phyloP scores from a whole-genome alignment of 23 red algal species.

The Chondrus crispus region DNA sequence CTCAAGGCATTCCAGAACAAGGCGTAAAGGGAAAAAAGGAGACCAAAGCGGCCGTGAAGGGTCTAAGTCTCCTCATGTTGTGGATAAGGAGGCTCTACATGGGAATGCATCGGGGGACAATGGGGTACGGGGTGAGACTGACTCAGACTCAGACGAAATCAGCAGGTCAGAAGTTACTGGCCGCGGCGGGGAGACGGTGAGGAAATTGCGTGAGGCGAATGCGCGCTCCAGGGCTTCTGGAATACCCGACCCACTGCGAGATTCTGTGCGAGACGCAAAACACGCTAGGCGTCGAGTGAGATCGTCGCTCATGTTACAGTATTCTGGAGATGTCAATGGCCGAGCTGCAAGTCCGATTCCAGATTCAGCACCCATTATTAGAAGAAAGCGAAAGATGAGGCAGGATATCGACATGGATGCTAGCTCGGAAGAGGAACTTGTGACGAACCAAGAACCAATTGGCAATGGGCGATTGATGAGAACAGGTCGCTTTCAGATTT shows the following conservation, averaged over 20 bases:
- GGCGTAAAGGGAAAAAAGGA: too few species aligned
- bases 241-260: neutral
- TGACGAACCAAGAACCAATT: neutral
- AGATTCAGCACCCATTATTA: constrained; percentile 9
- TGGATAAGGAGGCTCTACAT: too few species aligned
- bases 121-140: too few species aligned
- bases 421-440: neutral
- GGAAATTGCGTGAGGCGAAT: neutral
- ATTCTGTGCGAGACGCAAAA: neutral
- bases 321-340: neutral
- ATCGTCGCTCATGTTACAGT: neutral
- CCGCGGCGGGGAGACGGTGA: neutral
- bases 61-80: too few species aligned
- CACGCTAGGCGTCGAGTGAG: neutral
- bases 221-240: neutral
- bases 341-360: constrained; percentile 51
- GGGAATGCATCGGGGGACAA: too few species aligned
- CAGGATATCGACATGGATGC: neutral
- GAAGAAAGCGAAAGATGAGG: neutral
- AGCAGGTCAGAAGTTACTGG: neutral
- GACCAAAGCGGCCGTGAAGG: too few species aligned
- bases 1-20: too few species aligned
- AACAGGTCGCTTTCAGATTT: constrained; percentile 8
- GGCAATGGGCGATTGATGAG: neutral
- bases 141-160: neutral